Conservation (phyloP, 108 stramenopile genomes). For the Hondaea fermentalgiana region DNA sequence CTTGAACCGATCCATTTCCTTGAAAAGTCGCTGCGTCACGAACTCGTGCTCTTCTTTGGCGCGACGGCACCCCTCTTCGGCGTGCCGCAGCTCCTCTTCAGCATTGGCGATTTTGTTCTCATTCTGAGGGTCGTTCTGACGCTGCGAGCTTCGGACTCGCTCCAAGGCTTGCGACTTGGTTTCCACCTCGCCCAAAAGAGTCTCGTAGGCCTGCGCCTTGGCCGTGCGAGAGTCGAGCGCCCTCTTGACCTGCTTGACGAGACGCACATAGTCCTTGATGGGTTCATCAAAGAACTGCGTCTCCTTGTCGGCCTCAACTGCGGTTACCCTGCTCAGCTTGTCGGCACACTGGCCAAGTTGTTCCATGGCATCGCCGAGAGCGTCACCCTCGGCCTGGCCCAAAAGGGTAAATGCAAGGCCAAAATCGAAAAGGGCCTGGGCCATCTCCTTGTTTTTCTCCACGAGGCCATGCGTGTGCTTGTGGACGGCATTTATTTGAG, state of each 20-base stretch:
- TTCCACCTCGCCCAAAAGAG: conserved; percentile 61
- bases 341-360: conserved; percentile 78
- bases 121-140: too few species aligned
- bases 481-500: conserved; percentile 80
- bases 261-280: conserved; percentile 82
- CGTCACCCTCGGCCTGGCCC: conserved; percentile 79
- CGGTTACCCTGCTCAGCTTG: conserved; percentile 55
- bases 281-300: conserved; percentile 76
- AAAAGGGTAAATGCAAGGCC: conserved; percentile 87
- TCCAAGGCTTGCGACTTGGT: conserved; percentile 22
- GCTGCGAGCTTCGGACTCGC: not conserved
- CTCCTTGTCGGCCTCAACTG: conserved; percentile 78
- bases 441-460: conserved; percentile 81
- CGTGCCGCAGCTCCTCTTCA: conserved; percentile 68
- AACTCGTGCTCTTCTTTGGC: conserved; percentile 74
- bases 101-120: conserved; percentile 38
- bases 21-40: conserved; percentile 69
- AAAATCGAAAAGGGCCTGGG: conserved; percentile 86
- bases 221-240: conserved; percentile 79
- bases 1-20: conserved; percentile 95
- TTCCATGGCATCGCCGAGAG: conserved; percentile 67
- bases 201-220: conserved; percentile 68
- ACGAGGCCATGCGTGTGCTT: conserved; percentile 77
- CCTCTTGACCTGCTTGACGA: conserved; percentile 81
- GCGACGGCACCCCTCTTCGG: conserved; percentile 60